These are phyloP conservation scores for Leptographium procerum DNA, from an alignment of 2,329 filamentous ascomycete species.

Conservation along the genomic window DNA sequence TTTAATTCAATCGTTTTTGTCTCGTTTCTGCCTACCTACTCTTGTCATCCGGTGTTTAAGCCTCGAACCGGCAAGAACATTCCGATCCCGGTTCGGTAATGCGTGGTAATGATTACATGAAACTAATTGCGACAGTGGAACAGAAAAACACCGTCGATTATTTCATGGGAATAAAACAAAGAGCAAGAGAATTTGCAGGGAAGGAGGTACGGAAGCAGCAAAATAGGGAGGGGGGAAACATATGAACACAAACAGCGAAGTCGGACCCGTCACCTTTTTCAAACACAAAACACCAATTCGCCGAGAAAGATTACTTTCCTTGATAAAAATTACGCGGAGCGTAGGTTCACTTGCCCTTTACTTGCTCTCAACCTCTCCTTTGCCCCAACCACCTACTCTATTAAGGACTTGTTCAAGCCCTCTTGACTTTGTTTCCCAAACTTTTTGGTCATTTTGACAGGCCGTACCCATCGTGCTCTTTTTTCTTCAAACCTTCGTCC, in stretches of 20 bases:
- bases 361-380: neutral
- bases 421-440: neutral
- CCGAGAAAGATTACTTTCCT: neutral
- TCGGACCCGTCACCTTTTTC: neutral
- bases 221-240: neutral
- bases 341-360: neutral
- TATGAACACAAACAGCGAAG: neutral
- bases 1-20: neutral
- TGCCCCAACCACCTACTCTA: neutral
- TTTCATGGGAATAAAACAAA: neutral
- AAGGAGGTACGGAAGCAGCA: neutral
- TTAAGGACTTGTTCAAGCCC: neutral
- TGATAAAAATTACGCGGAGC: neutral
- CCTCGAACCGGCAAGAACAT: neutral
- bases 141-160: neutral
- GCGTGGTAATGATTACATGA: neutral
- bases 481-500: neutral
- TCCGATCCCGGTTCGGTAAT: neutral
- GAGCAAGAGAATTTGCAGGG: neutral
- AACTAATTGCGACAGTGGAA: neutral
- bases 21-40: neutral
- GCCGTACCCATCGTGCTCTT: neutral
- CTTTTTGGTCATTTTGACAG: neutral
- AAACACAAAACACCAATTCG: neutral
- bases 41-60: neutral